Conservation (phyloP, 495 filamentous ascomycete genomes). For the Talaromyces wortmannii region DNA sequence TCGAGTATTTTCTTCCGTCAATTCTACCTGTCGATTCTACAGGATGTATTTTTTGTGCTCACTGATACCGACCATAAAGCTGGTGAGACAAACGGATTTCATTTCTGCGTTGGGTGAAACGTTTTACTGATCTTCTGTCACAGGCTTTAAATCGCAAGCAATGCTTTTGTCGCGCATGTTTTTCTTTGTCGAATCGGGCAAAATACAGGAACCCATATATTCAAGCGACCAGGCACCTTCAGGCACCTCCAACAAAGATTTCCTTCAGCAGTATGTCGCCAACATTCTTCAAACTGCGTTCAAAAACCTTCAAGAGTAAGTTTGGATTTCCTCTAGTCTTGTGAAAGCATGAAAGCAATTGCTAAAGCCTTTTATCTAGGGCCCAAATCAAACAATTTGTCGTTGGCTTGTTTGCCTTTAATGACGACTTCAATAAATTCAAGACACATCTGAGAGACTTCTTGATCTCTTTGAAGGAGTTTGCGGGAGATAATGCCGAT, state of each 20-base stretch:
- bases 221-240: constrained; percentile 67
- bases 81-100: constrained; percentile 33
- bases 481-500: constrained; percentile 75
- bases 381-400: constrained; percentile 86
- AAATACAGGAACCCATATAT: constrained; percentile 89
- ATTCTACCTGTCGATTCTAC: constrained; percentile 90
- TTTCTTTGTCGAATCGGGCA: constrained; percentile 77
- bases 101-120: not conserved
- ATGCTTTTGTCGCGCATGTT: constrained; percentile 93
- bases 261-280: constrained; percentile 78
- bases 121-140: not conserved
- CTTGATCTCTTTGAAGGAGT: constrained; percentile 94
- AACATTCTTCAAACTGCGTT: constrained; percentile 87
- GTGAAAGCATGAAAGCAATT: not conserved
- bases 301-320: constrained; percentile 85
- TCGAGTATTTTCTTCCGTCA: constrained; percentile 94
- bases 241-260: constrained; percentile 85
- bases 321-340: constrained; percentile 7
- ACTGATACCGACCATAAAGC: constrained; percentile 98
- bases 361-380: constrained; percentile 43
- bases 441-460: constrained; percentile 94
- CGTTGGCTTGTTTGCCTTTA: constrained; percentile 73
- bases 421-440: constrained; percentile 79
- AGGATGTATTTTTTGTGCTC: constrained; percentile 97
- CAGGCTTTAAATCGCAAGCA: constrained; percentile 92